phyloP scores from a whole-genome alignment of 1,284 basidiomycete genomes.

The Singerocomus rubriflavus region DNA sequence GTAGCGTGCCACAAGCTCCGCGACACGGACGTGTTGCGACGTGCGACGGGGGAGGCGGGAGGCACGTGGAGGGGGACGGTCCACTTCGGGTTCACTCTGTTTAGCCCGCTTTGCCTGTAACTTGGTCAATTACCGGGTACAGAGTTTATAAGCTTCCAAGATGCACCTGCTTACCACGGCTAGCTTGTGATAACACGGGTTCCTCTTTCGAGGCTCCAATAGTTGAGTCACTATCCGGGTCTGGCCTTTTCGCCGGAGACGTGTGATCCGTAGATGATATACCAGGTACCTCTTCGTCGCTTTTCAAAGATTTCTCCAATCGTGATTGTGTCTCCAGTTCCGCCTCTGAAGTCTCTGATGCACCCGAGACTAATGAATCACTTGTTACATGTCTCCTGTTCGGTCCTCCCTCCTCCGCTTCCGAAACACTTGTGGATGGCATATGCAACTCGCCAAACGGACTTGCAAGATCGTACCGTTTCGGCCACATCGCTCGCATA shows the following conservation, averaged over 20 bases:
- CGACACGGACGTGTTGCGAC: constrained; percentile 63
- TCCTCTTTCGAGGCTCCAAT: constrained; percentile 69
- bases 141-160: not conserved
- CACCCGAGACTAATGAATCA: constrained; percentile 56
- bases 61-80: constrained; percentile 29
- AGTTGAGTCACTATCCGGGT: constrained; percentile 84
- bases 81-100: constrained; percentile 17
- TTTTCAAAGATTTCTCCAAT: constrained; percentile 22
- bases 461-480: constrained; percentile 50
- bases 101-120: constrained; percentile 22
- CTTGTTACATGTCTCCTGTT: constrained; percentile 45
- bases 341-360: constrained; percentile 58
- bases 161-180: constrained; percentile 28
- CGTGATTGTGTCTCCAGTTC: constrained; percentile 33
- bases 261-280: constrained; percentile 5
- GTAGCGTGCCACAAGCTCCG: constrained; percentile 83
- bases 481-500: constrained; percentile 67
- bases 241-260: constrained; percentile 38
- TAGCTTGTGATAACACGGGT: constrained; percentile 21
- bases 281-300: constrained; percentile 21
- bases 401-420: constrained; percentile 64
- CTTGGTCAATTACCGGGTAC: not conserved
- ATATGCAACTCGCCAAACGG: constrained; percentile 52
- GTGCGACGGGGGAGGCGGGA: constrained; percentile 74
- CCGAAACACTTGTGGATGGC: constrained; percentile 69